Evolutionary conservation across 2,329 filamentous ascomycete species (phyloP).

Genomic region (Stagonosporopsis cucurbitacearum): DNA sequence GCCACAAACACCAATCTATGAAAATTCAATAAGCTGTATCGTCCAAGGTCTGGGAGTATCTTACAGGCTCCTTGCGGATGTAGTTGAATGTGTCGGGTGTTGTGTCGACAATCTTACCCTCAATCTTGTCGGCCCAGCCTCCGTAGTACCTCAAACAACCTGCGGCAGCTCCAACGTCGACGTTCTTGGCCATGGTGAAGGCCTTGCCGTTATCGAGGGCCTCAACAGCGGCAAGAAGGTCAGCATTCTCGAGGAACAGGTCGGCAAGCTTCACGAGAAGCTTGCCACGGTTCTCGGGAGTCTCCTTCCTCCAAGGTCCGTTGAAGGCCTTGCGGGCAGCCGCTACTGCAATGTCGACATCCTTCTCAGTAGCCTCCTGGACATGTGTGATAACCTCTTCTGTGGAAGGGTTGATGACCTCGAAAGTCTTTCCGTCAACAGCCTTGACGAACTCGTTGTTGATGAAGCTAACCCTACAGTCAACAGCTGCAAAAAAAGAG

Average conservation of each 20-base stretch:
- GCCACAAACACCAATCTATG: conserved; percentile 74
- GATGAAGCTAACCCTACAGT: conserved; percentile 69
- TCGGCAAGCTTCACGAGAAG: conserved; percentile 79
- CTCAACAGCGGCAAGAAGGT: conserved; percentile 81
- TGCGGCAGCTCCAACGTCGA: conserved; percentile 71
- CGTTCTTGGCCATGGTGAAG: conserved; percentile 73
- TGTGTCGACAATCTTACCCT: conserved; percentile 85
- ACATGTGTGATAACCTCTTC: conserved; percentile 87
- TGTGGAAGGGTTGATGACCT: conserved; percentile 86
- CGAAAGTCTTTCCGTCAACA: conserved; percentile 87
- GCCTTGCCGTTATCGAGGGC: conserved; percentile 89
- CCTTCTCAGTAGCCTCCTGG: conserved; percentile 86
- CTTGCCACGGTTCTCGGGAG: conserved; percentile 73
- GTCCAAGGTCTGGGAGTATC: conserved; percentile 22
- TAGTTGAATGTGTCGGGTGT: conserved; percentile 82
- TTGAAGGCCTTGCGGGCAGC: conserved; percentile 88
- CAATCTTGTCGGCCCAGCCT: conserved; percentile 91
- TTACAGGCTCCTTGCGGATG: conserved; percentile 75
- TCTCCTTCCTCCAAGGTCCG: conserved; percentile 70
- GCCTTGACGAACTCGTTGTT: conserved; percentile 89
- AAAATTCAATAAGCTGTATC: conserved; percentile 30
- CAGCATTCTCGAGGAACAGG: conserved; percentile 77
- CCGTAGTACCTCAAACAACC: conserved; percentile 84
- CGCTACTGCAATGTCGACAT: conserved; percentile 78
- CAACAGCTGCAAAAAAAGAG: not conserved